phyloP scores from a whole-genome alignment of 257 asterid species.

The Leptodermis oblonga region DNA sequence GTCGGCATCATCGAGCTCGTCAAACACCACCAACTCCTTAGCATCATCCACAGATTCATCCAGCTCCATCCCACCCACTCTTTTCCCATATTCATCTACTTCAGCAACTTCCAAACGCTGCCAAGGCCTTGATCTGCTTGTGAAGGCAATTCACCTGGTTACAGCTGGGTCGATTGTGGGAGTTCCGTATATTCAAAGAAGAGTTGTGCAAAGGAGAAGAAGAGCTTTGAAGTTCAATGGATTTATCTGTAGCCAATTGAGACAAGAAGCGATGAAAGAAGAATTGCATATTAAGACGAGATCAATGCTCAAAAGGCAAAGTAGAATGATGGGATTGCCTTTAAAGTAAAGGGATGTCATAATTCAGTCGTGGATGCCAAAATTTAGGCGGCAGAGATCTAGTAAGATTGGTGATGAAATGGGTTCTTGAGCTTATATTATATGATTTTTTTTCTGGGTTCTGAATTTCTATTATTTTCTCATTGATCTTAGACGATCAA shows the following conservation, averaged over 20 bases:
- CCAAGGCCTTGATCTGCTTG: slow-evolving; percentile 86
- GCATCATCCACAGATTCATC: slow-evolving; percentile 58
- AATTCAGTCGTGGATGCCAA: slow-evolving; percentile 34
- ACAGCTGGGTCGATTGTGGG: slow-evolving; percentile 70
- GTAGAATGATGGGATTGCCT: slow-evolving; percentile 29
- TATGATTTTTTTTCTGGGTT: slow-evolving; percentile 6
- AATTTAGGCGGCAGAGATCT: slow-evolving; percentile 37
- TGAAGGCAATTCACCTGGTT: slow-evolving; percentile 77
- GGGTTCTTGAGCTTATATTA: slow-evolving; percentile 28
- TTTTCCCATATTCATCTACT: slow-evolving; percentile 21
- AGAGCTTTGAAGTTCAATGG: slow-evolving; percentile 31
- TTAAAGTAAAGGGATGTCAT: slow-evolving; percentile 35
- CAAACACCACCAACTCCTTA: slow-evolving; percentile 41
- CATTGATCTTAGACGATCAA: slow-evolving; percentile 33
- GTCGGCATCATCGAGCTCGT: slow-evolving; percentile 41
- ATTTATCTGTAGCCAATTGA: slow-evolving; percentile 23
- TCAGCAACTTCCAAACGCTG: slow-evolving; percentile 37
- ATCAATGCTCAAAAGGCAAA: slow-evolving; percentile 24
- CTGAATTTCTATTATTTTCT: slow-evolving; percentile 22
- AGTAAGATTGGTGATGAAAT: slow-evolving; percentile 28
- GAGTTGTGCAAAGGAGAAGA: slow-evolving; percentile 52
- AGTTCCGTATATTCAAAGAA: slow-evolving; percentile 75
- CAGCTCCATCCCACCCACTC: slow-evolving; percentile 22
- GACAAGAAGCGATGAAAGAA: slow-evolving; percentile 5
- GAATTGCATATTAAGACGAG: slow-evolving; percentile 19